phyloP scores from a whole-genome alignment of 139 green algal genomes.

The Chlamydomonas applanata region DNA sequence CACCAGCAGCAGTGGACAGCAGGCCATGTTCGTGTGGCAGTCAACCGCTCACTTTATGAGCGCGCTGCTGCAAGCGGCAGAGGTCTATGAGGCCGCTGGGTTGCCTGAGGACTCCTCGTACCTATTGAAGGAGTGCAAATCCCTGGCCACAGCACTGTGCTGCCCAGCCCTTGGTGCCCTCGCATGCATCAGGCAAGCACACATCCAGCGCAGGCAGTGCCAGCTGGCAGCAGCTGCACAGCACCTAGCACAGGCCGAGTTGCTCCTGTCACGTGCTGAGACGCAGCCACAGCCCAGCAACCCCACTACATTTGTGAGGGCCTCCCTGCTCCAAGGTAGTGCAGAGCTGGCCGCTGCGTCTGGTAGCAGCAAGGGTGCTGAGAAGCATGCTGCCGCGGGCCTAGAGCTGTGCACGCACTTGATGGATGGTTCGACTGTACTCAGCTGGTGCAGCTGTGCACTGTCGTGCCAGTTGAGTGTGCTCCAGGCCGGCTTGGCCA shows the following conservation, averaged over 20 bases:
- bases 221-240: background rate
- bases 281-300: no score
- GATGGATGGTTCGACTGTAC: no score
- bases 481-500: no score
- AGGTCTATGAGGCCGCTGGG: slow-evolving; percentile 45
- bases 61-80: slow-evolving; percentile 44
- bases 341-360: no score
- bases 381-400: no score
- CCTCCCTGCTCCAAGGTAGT: no score
- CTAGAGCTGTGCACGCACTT: no score
- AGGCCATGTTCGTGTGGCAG: slow-evolving; percentile 25
- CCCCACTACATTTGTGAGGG: no score
- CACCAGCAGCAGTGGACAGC: background rate
- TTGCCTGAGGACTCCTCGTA: slow-evolving; percentile 48
- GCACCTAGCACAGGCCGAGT: background rate
- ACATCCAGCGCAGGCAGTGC: background rate
- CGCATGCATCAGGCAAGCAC: background rate
- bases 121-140: slow-evolving; percentile 46
- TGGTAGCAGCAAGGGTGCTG: no score
- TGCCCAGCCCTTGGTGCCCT: background rate
- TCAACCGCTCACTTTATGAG: slow-evolving; percentile 29
- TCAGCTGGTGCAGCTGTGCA: no score
- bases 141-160: slow-evolving; percentile 13
- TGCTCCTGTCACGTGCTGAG: no score
- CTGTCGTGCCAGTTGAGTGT: no score